A percentile compares a stretch with the other conserved stretches of the same genome.
phyloP scores from a whole-genome alignment of 345 rosid genomes.

The Populus alba region DNA sequence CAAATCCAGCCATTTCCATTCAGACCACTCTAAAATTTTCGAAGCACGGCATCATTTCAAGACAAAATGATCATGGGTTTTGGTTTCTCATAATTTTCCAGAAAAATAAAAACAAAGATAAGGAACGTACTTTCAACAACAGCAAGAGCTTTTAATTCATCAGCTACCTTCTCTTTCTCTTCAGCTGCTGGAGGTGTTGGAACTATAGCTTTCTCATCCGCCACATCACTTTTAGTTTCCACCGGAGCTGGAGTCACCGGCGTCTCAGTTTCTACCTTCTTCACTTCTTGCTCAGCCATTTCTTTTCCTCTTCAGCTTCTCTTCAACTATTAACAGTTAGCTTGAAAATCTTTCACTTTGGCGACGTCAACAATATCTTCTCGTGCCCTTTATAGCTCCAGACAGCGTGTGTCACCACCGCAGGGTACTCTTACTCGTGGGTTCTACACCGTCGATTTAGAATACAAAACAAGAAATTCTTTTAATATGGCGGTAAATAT shows the following conservation, averaged over 20 bases:
- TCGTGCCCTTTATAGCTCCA: not conserved
- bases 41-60: not conserved
- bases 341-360: not conserved
- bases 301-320: not conserved
- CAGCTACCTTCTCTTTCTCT: conserved; percentile 27
- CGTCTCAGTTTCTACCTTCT: conserved; percentile 38
- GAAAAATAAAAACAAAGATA: not conserved
- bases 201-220: conserved; percentile 31
- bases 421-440: not conserved
- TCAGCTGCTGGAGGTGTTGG: conserved; percentile 19
- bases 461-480: not conserved
- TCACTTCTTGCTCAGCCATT: conserved; percentile 58
- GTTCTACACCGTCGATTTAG: conserved; percentile 21
- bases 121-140: conserved; percentile 51
- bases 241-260: conserved; percentile 22
- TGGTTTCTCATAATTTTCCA: not conserved
- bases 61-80: not conserved
- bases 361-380: not conserved
- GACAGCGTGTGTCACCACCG: not conserved
- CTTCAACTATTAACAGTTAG: not conserved
- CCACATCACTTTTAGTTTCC: conserved; percentile 25
- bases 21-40: not conserved
- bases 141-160: conserved; percentile 58
- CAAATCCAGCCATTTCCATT: not conserved
- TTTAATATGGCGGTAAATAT: conserved; percentile 36